Percentiles rank a stretch among this genome's conserved stretches.
These are phyloP conservation scores for Globisporangium middletonii DNA, from an alignment of 352 stramenopile species.

Conservation along the genomic window DNA sequence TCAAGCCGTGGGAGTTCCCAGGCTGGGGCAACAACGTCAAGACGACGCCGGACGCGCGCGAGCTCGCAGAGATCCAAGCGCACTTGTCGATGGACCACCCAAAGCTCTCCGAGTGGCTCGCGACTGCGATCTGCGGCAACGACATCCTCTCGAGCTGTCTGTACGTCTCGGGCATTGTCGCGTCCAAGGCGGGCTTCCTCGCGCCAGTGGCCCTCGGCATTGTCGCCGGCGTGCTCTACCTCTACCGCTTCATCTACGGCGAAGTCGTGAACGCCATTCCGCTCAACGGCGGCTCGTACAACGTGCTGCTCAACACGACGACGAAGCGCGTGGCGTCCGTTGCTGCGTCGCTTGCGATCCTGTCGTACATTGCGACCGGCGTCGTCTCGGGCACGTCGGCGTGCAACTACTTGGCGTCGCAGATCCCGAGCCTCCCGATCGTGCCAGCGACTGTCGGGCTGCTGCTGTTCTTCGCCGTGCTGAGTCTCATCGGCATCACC, in stretches of 20 bases:
- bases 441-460: slow-evolving; percentile 77
- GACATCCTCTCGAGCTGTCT: slow-evolving; percentile 94
- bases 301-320: slow-evolving; percentile 94
- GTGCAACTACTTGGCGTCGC: slow-evolving; percentile 82
- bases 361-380: slow-evolving; percentile 95
- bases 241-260: slow-evolving; percentile 93
- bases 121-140: slow-evolving; percentile 94
- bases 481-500: slow-evolving; percentile 90
- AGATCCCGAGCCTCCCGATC: slow-evolving; percentile 68
- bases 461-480: slow-evolving; percentile 89
- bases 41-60: slow-evolving; percentile 47
- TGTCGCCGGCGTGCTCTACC: slow-evolving; percentile 86
- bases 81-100: slow-evolving; percentile 69
- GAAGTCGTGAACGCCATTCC: slow-evolving; percentile 92
- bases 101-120: slow-evolving; percentile 90
- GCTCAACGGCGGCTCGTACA: slow-evolving; percentile 95
- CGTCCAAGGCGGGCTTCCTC: slow-evolving; percentile 87
- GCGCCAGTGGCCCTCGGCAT: slow-evolving; percentile 86
- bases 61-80: slow-evolving; percentile 70
- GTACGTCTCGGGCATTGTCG: slow-evolving; percentile 84
- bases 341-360: slow-evolving; percentile 90
- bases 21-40: slow-evolving; percentile 71
- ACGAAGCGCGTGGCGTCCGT: slow-evolving; percentile 91
- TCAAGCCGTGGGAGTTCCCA: slow-evolving; percentile 84
- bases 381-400: slow-evolving; percentile 85